These are phyloP conservation scores for Xylaria grammica DNA, from an alignment of 495 filamentous ascomycete genomes.

Conservation along the genomic window DNA sequence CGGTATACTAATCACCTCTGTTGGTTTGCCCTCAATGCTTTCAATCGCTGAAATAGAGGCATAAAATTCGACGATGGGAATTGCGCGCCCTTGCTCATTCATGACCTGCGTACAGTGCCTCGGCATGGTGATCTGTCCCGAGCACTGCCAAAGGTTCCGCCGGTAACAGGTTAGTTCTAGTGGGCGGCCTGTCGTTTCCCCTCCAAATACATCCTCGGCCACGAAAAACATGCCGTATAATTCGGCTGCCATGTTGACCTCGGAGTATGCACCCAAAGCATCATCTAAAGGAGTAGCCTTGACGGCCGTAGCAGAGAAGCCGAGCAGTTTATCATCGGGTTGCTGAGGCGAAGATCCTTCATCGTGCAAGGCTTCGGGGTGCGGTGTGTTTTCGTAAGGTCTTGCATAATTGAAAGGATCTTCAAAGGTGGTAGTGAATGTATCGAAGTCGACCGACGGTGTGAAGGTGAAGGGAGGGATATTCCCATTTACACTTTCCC, in stretches of 20 bases:
- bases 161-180: slow-evolving; percentile 92
- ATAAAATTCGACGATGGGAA: slow-evolving; percentile 74
- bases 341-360: slow-evolving; percentile 50
- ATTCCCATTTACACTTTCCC: slow-evolving; percentile 48
- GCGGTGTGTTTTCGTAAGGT: slow-evolving; percentile 54
- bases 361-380: slow-evolving; percentile 37
- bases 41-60: slow-evolving; percentile 86
- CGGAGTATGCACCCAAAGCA: slow-evolving; percentile 52
- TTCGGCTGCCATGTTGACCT: slow-evolving; percentile 76
- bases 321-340: slow-evolving; percentile 78
- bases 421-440: slow-evolving; percentile 65
- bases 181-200: slow-evolving; percentile 58
- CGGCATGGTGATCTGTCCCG: slow-evolving; percentile 78
- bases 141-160: slow-evolving; percentile 87
- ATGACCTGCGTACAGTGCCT: slow-evolving; percentile 72
- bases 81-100: slow-evolving; percentile 77
- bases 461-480: slow-evolving; percentile 58
- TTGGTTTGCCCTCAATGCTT: slow-evolving; percentile 83
- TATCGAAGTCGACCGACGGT: slow-evolving; percentile 60
- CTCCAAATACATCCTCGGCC: slow-evolving; percentile 70
- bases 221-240: slow-evolving; percentile 96
- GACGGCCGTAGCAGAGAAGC: slow-evolving; percentile 74
- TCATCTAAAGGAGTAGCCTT: slow-evolving; percentile 73
- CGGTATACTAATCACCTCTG: slow-evolving; percentile 90
- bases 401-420: slow-evolving; percentile 66